Conservation (phyloP, 768 basidiomycete genomes). For the Suillus luteus region DNA sequence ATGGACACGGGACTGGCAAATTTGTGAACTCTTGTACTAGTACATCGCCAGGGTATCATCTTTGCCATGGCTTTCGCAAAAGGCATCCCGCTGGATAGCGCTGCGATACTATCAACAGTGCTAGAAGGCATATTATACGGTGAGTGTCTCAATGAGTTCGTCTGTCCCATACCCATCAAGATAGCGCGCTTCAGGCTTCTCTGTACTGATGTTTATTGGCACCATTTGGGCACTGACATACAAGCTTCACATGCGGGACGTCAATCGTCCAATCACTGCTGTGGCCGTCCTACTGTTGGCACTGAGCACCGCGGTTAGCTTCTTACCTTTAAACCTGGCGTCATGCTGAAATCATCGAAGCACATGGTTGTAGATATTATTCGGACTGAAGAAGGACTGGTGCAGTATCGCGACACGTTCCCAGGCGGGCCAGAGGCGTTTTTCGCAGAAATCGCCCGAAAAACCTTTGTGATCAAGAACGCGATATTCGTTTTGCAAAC, state of each 20-base stretch:
- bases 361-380: constrained; percentile 30
- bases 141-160: neutral
- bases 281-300: constrained; percentile 30
- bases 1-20: neutral
- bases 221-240: constrained; percentile 29
- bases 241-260: constrained; percentile 3
- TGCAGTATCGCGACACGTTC: constrained; percentile 20
- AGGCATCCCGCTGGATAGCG: constrained; percentile 14
- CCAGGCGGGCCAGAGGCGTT: constrained; percentile 25
- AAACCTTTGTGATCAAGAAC: constrained; percentile 33
- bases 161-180: neutral
- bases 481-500: constrained; percentile 28
- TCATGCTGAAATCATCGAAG: constrained; percentile 13
- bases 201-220: constrained; percentile 36
- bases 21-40: neutral
- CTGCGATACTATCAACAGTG: constrained; percentile 21
- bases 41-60: neutral
- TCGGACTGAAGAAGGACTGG: constrained; percentile 29
- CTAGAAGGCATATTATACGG: constrained; percentile 26
- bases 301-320: constrained; percentile 33
- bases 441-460: constrained; percentile 29
- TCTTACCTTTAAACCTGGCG: neutral
- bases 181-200: constrained; percentile 30
- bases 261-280: constrained; percentile 26
- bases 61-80: neutral